Evolutionary conservation across 139 green algal genomes (phyloP), one percentile per base, ranked within the genome.

Genomic region (Marvania coccoides): DNA sequence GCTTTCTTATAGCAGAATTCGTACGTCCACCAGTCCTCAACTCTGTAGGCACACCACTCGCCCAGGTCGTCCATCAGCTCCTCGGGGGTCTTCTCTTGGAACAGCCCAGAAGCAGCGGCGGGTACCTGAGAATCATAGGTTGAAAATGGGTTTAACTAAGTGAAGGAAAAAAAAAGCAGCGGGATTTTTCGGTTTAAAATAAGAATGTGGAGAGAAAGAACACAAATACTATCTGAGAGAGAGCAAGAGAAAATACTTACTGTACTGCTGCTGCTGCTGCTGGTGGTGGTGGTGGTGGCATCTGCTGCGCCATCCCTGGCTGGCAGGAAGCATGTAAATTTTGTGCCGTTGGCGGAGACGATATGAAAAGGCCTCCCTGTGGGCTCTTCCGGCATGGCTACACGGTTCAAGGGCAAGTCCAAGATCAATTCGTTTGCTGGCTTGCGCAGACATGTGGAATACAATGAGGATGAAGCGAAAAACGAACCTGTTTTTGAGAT

Each of bases 21-120:
- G 63, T 95, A 96, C 9, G 85, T 95, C 90, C 90, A 96, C 72
- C 87, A 87, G 10, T 86, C 89, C 55, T 95, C 89, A 10, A 90
- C 42, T 2, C 80, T 77, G 47, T 88, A 91, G 35, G 36, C 45
- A 66, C 71, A 78, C 40, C 47, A 71, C n/a, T 64, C 63, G 5
- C 24, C 63, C 61, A 65, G 28, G 6, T 1, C 37, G 24, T 63
- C 54, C 34, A 70, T 56, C 40, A 69, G 47, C 23, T 70, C 30
- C 14, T 14, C 56, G 37, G 48, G 69, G 9, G 33, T 70, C 48
- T 67, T 64, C 48, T 60, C n/a, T 6, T 30, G 12, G 3, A 58
- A n/a, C 29, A 66, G 33, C 14, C n/a, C n/a, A n/a, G n/a, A n/a
- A n/a, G 5, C 31, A 6, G 31, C 31, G 19, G 31, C 14, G 30